Conservation (phyloP, 2,329 filamentous ascomycete genomes). For the Metarhizium rileyi region DNA sequence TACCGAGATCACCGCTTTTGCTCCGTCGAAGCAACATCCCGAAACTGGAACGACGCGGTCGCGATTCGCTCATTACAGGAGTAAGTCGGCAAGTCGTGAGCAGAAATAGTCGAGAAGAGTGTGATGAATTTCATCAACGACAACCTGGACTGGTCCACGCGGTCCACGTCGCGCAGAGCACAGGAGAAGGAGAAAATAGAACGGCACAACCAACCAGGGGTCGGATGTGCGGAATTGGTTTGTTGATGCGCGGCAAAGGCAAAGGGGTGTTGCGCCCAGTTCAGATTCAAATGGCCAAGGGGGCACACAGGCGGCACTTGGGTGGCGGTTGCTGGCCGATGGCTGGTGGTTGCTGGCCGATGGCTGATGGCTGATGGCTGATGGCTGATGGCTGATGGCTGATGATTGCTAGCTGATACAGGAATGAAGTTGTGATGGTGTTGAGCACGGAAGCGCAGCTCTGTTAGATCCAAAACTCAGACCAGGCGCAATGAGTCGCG, state of each 20-base stretch:
- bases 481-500: no score
- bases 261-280: not conserved
- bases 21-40: constrained; percentile 55
- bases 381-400: not conserved
- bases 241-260: not conserved
- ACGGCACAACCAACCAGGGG: constrained; percentile 1
- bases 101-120: not conserved
- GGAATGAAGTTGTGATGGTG: not conserved
- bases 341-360: not conserved
- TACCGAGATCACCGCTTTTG: constrained; percentile 57
- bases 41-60: constrained; percentile 33
- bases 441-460: not conserved
- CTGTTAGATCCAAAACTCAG: not conserved
- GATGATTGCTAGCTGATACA: not conserved
- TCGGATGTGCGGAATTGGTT: not conserved
- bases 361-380: not conserved
- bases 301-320: not conserved
- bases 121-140: not conserved
- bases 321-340: not conserved
- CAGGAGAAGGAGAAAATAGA: not conserved
- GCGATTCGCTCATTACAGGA: constrained; percentile 20
- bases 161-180: not conserved
- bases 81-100: constrained; percentile 7
- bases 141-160: constrained; percentile 1
- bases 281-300: not conserved